These are phyloP conservation scores for Rosa chinensis DNA, from an alignment of 306 rosid genomes.

Conservation along the genomic window DNA sequence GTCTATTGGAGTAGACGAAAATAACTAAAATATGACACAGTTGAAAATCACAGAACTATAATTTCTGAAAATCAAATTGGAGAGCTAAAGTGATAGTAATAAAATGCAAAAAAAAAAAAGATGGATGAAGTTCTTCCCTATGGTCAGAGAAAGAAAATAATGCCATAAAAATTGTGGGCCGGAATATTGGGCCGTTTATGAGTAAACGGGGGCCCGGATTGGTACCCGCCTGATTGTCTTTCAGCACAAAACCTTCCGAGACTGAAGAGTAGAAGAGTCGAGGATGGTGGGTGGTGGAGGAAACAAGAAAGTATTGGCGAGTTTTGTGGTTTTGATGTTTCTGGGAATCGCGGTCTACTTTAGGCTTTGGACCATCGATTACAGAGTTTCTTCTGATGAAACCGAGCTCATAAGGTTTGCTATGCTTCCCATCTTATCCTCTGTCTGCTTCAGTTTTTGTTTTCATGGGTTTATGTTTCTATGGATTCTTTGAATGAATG, in stretches of 20 bases:
- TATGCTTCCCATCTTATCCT: neutral
- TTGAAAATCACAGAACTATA: neutral
- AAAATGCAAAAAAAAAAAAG: neutral
- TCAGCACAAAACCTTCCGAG: neutral
- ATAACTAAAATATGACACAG: neutral
- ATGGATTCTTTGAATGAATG: neutral
- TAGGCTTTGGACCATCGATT: conserved; percentile 70
- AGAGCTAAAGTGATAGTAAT: neutral
- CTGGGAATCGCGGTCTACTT: conserved; percentile 67
- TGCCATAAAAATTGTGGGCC: neutral
- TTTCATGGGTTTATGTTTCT: neutral
- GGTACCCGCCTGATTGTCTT: neutral
- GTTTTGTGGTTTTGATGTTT: conserved; percentile 54
- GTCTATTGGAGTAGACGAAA: too few species aligned
- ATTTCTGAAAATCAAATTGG: neutral
- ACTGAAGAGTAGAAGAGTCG: conserved; percentile 10
- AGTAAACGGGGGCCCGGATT: neutral
- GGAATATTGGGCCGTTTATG: neutral
- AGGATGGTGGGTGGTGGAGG: conserved; percentile 24
- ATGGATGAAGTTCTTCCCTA: neutral
- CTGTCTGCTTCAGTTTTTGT: neutral
- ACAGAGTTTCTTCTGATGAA: conserved; percentile 53
- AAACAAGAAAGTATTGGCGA: conserved; percentile 34
- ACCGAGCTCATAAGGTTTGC: conserved; percentile 59
- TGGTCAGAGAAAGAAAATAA: neutral